Base-by-base conservation (phyloP, 495 filamentous ascomycete genomes). In the Talaromyces adpressus region DNA sequence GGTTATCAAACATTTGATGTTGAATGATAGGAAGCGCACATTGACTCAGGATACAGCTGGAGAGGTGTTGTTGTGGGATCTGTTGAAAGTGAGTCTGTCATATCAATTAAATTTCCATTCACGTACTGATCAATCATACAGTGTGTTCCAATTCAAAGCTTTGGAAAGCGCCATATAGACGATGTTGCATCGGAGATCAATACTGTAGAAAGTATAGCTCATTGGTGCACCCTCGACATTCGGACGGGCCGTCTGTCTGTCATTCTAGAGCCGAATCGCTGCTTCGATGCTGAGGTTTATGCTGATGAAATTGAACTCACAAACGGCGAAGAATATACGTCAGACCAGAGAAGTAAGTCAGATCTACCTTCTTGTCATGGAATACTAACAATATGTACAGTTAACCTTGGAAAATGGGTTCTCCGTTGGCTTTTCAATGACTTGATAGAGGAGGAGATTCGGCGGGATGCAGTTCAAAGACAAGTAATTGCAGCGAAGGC, bases 221-320 rank as follows among this genome's bases (percentile, higher is more conserved):
- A 96, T 63, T 98, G 94, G 94, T 98, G 93, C 70, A 87, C 89
- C 12, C 90, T 98, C 56, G 92, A 98, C 69, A 93, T 92, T 30
- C 87, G 92, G 62, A 98, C 94, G 4, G 94, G 94, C 47, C 88
- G 89, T 64, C 74, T 98, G 62, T 92, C 92, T 3, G 93, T 95
- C 29, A 89, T 97, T 12, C 73, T 98, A 20, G 94, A 98, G 67
- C 91, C 92, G 52, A 96, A 94, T 68, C 92, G 94, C 65, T 98
- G 94, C 71, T 98, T 98, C 68, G 95, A 98, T 74, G 95, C 93
- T 41, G 94, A 98, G 71, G 89, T 95, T 76, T 98, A 98, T 71
- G 93, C 92, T 1, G 94, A 98, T 70, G 91, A 97, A 70, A 75
- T 91, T 9, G 75, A 85, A 16, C 61, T 93, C 56, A 81, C 88